phyloP scores from a whole-genome alignment of 179 eudicot genomes.

The Amaranthus tricolor region DNA sequence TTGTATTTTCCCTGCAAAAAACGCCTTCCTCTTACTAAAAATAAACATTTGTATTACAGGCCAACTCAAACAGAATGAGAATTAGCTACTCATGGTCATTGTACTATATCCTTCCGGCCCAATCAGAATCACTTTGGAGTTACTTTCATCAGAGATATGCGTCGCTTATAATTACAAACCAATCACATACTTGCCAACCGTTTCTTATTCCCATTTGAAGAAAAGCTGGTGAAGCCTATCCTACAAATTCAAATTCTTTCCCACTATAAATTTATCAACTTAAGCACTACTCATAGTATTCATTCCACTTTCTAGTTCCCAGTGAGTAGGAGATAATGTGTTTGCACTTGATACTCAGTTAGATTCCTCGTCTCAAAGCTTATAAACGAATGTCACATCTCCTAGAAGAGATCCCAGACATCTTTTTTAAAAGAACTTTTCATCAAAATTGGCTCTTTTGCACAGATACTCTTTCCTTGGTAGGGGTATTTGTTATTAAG shows the following conservation, averaged over 20 bases:
- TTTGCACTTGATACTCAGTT: too few species aligned
- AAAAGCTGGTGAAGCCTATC: not conserved
- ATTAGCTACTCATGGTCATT: not conserved
- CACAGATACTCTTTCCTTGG: not conserved
- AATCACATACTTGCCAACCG: not conserved
- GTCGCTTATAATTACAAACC: not conserved
- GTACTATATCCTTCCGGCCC: not conserved
- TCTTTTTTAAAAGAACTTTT: too few species aligned
- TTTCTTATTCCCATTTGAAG: not conserved
- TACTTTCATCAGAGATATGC: not conserved
- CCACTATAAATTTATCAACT: not conserved
- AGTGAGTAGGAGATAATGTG: not conserved
- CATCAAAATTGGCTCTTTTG: too few species aligned
- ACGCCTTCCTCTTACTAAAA: too few species aligned
- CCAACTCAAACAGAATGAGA: not conserved
- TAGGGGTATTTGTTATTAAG: not conserved
- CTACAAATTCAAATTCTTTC: not conserved
- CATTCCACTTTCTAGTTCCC: not conserved
- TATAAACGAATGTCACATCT: not conserved
- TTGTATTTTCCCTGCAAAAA: not conserved
- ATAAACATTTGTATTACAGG: not conserved
- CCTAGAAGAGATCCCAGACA: too few species aligned
- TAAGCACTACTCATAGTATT: too few species aligned
- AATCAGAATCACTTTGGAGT: not conserved
- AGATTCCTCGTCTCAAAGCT: not conserved